Base-by-base conservation (phyloP, 352 stramenopile species). In the Thalassiosira livingstoniorum region DNA sequence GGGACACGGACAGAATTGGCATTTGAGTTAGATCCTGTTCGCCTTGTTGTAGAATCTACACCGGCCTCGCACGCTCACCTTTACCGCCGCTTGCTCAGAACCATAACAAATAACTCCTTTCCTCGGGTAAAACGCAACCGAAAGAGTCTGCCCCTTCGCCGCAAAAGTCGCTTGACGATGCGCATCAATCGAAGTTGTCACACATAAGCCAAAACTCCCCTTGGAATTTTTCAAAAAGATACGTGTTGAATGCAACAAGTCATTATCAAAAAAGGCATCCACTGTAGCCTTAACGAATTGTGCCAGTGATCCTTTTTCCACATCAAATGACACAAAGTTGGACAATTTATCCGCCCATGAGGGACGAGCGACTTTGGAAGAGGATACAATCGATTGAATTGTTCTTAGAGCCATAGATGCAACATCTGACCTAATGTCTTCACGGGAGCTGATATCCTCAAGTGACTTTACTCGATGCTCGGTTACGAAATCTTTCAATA, bases 201-300 rank as follows among this genome's bases (percentile, higher is more conserved):
- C 58, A 37, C 47, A 55, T 13, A 80, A 55, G 27, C 72, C 72
- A 65, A 78, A 78, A 13, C 25, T 63, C 2, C 70, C 70, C 34
- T 69, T 71, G 25, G 70, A 58, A 31, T 69, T 69, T 29, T 55
- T 27, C 54, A 78, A 53, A 53, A 78, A 73, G 10, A 78, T 32
- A 3, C 51, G 39, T 2, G 42, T 11, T 1, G 47, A 87, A 47
- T 85, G 74, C 37, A 93, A 86, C 11, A 94, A 68, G 72, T 94
- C 90, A 81, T 93, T 91, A 71, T 94, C 87, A 60, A 94, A 93
- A 79, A 94, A 94, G 5, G 90, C 86, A 71, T 91, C 43, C 21
- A 94, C 73, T 4, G 82, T 90, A 1, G 45, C 65, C 23, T 57
- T 60, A 21, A 80, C 83, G 75, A 93, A 92, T 2, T 61, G 10